phyloP scores from a whole-genome alignment of 1,284 basidiomycete genomes.

The Sphaerobolus stellatus region DNA sequence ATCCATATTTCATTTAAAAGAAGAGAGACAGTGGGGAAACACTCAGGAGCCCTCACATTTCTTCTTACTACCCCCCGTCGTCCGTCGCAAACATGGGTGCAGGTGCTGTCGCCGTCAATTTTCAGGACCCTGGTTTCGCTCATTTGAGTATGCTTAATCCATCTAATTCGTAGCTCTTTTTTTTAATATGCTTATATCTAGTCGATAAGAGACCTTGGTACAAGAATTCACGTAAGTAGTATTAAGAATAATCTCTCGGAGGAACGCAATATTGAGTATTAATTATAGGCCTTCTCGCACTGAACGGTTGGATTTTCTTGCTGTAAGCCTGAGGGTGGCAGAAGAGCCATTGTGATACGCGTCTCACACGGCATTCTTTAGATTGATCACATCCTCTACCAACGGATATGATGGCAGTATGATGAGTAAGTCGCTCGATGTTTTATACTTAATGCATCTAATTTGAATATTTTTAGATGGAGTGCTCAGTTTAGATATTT shows the following conservation, averaged over 20 bases:
- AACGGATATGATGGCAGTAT: constrained; percentile 77
- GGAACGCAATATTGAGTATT: not conserved
- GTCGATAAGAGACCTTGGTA: constrained; percentile 10
- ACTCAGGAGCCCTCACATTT: too few species aligned
- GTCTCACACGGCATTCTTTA: too few species aligned
- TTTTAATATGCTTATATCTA: not conserved
- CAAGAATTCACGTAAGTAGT: constrained; percentile 10
- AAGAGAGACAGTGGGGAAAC: too few species aligned
- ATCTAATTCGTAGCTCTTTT: not conserved
- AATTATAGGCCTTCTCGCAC: constrained; percentile 48
- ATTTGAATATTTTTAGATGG: constrained; percentile 38
- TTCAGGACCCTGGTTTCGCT: constrained; percentile 39
- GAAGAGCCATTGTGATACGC: too few species aligned
- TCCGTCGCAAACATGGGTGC: constrained; percentile 44
- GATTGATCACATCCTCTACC: constrained; percentile 72
- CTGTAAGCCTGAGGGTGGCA: too few species aligned
- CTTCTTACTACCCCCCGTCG: too few species aligned
- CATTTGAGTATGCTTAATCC: constrained; percentile 54
- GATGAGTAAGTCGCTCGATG: constrained; percentile 46
- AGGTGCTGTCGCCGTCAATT: constrained; percentile 39
- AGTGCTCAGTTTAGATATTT: constrained; percentile 62
- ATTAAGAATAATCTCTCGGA: not conserved
- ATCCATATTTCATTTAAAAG: too few species aligned
- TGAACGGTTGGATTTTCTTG: constrained; percentile 68
- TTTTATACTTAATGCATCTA: not conserved